Base-by-base conservation (phyloP, 2,329 filamentous ascomycete genomes). In the Fusarium mundagurra region DNA sequence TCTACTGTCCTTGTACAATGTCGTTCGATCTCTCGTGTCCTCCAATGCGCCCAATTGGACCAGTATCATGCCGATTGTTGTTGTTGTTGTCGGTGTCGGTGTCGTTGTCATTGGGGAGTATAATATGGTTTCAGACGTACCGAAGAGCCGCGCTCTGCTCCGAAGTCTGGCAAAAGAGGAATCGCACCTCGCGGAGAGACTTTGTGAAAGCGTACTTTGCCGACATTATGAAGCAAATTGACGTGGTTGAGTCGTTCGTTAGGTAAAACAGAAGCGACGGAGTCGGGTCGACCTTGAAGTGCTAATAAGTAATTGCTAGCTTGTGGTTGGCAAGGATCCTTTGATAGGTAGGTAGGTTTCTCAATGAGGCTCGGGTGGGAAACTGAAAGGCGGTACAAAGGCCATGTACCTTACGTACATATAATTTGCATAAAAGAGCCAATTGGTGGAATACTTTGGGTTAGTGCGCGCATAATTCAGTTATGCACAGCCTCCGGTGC, bases 111-210 rank as follows among this genome's bases (percentile, higher is more conserved):
- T 22, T 71, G 44, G 34, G 59, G 22, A 64, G 39, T 34, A 44
- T 51, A 63, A 43, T 50, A 38, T 41, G 36, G 39, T 61, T 64
- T 64, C 38, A 57, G 59, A 84, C 88, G 81, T 87, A 97, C 96
- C 96, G 92, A 74, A 94, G 92, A 73, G 94, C 92, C 80, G 94
- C 93, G 88, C 96, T 98, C 82, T 94, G 92, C 83, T 97, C 93
- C 76, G 93, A 94, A 61, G 94, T 95, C 86, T 98, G 96, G 88
- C 96, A 98, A 87, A 98, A 96, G 80, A 97, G 89, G 87, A 99
- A 99, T 83, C 96, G 93, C 83, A 99, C 89, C 89, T 99, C 96
- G 89, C 95, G 97, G 83, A 99, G 89, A 76, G 91, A 87, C 84
- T 94, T 93, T 78, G 91, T 90, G 86, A 99, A 99, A 79, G 92